phyloP scores from a whole-genome alignment of 169 alveolate species.

The Eimeria acervulina region DNA sequence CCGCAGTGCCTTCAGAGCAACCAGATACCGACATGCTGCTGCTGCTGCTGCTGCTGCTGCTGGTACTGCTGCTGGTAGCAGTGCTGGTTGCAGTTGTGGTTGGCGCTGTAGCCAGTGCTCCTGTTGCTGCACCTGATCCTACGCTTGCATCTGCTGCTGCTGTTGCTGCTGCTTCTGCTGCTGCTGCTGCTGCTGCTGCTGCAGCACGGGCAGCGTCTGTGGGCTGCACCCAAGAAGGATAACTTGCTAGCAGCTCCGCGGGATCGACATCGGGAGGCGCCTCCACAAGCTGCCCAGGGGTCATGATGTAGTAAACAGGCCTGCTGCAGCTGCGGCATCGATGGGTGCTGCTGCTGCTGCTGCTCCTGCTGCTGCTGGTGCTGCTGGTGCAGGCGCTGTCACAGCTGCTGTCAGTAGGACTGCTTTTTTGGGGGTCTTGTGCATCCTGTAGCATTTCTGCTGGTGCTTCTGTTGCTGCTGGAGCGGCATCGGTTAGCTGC shows the following conservation, averaged over 20 bases:
- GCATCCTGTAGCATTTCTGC: neutral
- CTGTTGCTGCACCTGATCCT: conserved; percentile 25
- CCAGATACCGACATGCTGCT: no score
- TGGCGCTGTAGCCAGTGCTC: neutral
- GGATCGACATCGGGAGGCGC: neutral
- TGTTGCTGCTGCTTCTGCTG: neutral
- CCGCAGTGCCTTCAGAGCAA: no score
- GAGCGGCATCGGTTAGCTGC: neutral
- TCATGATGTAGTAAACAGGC: conserved; percentile 28
- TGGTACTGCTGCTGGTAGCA: no score
- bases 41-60: no score
- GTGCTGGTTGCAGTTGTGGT: no score
- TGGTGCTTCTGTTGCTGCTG: neutral
- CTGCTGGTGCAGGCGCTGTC: neutral
- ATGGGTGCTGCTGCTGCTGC: conserved; percentile 5
- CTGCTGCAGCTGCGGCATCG: conserved; percentile 61
- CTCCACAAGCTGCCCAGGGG: conserved; percentile 33
- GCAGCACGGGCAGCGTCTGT: conserved; percentile 21
- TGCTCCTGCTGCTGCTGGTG: neutral
- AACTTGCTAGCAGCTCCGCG: conserved; percentile 13
- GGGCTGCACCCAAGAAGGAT: conserved; percentile 37
- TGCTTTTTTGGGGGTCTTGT: neutral
- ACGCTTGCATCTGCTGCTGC: neutral
- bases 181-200: conserved; percentile 55
- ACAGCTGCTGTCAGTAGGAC: neutral